Conservation (phyloP, 2,329 filamentous ascomycete genomes). For the Aspergillus arachidicola region DNA sequence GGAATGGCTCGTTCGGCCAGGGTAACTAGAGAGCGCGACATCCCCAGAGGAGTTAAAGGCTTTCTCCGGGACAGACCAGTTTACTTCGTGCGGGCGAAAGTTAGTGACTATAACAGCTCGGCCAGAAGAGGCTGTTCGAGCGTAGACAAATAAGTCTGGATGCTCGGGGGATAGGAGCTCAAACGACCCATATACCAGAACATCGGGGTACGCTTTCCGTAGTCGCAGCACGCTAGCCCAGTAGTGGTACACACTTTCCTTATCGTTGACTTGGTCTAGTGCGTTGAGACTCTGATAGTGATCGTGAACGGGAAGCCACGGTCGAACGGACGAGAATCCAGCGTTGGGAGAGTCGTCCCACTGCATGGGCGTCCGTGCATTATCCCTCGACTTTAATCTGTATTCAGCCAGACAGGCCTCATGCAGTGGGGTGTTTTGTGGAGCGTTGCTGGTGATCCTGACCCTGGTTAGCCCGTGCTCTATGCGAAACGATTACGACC, state of each 20-base stretch:
- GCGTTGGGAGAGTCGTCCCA: slow-evolving; percentile 1
- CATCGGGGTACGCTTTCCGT: slow-evolving; percentile 6
- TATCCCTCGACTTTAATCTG: slow-evolving; percentile 3
- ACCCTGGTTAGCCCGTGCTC: background rate
- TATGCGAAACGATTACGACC: background rate
- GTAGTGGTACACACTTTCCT: slow-evolving; percentile 8
- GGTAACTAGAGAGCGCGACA: slow-evolving; percentile 2
- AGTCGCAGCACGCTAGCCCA: slow-evolving; percentile 5
- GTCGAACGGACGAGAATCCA: background rate
- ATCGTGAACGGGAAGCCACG: background rate
- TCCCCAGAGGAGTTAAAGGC: background rate
- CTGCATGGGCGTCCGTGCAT: slow-evolving; percentile 2
- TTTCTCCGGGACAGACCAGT: slow-evolving; percentile 2
- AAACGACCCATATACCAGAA: slow-evolving; percentile 8
- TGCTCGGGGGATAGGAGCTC: slow-evolving; percentile 5
- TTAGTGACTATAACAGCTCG: slow-evolving; percentile 5
- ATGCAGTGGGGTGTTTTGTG: background rate
- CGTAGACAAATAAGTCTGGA: slow-evolving; percentile 4
- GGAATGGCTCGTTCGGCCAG: background rate
- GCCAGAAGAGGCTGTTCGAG: background rate
- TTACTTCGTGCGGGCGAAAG: slow-evolving; percentile 3
- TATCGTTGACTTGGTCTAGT: slow-evolving; percentile 4
- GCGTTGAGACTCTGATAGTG: slow-evolving; percentile 1
- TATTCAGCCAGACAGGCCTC: background rate
- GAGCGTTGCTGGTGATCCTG: background rate